These are phyloP conservation scores for Extremus antarcticus DNA, from an alignment of 495 filamentous ascomycete species.

Conservation along the genomic window DNA sequence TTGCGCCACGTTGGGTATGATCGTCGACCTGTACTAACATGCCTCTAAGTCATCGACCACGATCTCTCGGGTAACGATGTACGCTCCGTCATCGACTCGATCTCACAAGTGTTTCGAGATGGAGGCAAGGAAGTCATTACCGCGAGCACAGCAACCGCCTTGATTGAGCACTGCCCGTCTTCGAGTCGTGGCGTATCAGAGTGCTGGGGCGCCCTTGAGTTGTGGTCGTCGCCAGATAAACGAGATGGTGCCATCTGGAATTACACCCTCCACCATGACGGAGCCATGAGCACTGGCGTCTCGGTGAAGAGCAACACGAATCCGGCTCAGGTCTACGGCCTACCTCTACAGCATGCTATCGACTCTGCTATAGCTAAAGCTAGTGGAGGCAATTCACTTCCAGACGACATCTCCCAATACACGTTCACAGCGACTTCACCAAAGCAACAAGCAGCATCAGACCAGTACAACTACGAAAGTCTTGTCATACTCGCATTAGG, in stretches of 20 bases:
- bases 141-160: neutral
- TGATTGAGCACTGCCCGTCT: slow-evolving; percentile 41
- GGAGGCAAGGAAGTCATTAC: neutral
- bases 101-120: neutral
- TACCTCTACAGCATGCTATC: slow-evolving; percentile 68
- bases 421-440: slow-evolving; percentile 58
- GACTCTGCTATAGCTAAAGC: slow-evolving; percentile 58
- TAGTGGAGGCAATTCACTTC: slow-evolving; percentile 29
- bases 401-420: slow-evolving; percentile 43
- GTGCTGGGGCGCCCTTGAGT: slow-evolving; percentile 68
- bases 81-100: neutral
- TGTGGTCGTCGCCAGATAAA: slow-evolving; percentile 59
- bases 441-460: slow-evolving; percentile 48
- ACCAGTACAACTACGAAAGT: slow-evolving; percentile 55
- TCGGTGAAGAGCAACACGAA: slow-evolving; percentile 48
- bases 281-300: slow-evolving; percentile 47
- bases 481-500: slow-evolving; percentile 55
- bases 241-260: slow-evolving; percentile 62
- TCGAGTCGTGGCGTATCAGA: slow-evolving; percentile 55
- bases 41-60: neutral
- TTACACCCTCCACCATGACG: slow-evolving; percentile 68
- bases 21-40: neutral
- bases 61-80: neutral
- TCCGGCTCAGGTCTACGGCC: slow-evolving; percentile 57
- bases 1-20: neutral